Base-by-base conservation (phyloP, 176 grass and related monocot species). In the Carex kokanica region DNA sequence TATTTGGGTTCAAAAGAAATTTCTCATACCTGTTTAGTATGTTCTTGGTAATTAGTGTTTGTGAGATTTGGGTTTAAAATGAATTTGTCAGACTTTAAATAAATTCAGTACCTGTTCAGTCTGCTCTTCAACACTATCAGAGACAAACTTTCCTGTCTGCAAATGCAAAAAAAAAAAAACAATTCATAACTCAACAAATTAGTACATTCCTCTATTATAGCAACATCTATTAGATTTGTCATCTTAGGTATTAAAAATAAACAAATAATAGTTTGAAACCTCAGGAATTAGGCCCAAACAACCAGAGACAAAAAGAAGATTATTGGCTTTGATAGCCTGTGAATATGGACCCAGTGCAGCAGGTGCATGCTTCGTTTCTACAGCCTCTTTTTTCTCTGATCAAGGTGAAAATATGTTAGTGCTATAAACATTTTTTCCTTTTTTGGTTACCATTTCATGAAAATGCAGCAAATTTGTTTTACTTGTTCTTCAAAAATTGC, bases 281-380 rank as follows among this genome's bases (percentile, higher is more conserved):
- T 93, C 93, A 67, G 96, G 96, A 85, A 93, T 88, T 59, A 99
- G 89, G 60, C 96, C 96, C 64, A 99, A 87, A 81, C 91, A 88
- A 55, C 96, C 93, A 86, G 93, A 99, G 78, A 99, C 84, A 73
- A 99, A 99, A 51, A 99, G 89, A 81, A 99, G 88, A 85, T 99
- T 95, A 68, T 99, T 99, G 64, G 89, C 88, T 89, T 95, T 95
- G 83, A 95, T 93, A 66, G 96, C 96, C 72, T 99, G 96, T 34
- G 96, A 99, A 88, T 95, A 99, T 5, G 96, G 93, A 17, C 96
- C 96, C 59, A 95, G 79, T 81, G 96, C 96, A 60, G 96, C 93
- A 1, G 96, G 91, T 5, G 96, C 96, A 61, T 92, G 91, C 60
- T 95, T 91, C 17, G 93, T 99, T 62, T 92, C 89, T 72, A 99